Percentiles rank a stretch among this genome's conserved stretches.
These are phyloP conservation scores for Chaetomidium leptoderma DNA, from an alignment of 495 filamentous ascomycete genomes.

Conservation along the genomic window DNA sequence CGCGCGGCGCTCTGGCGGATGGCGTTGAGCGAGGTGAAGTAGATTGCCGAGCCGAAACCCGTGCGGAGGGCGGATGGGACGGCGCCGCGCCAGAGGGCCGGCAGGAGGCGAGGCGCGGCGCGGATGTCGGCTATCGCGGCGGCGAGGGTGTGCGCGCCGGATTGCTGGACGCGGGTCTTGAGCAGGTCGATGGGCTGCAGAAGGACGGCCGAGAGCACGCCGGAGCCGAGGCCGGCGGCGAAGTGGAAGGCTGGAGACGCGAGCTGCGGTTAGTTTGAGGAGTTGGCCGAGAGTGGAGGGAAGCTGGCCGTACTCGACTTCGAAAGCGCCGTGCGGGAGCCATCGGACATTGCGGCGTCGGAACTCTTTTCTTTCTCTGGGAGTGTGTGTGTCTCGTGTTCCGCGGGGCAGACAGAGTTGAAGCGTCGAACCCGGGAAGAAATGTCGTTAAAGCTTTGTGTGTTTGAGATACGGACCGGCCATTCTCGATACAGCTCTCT, in stretches of 20 bases:
- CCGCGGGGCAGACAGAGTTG: neutral
- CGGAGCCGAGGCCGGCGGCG: constrained; percentile 79
- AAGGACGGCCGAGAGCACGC: constrained; percentile 78
- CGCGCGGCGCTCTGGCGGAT: constrained; percentile 67
- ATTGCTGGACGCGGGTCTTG: constrained; percentile 91
- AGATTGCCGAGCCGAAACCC: constrained; percentile 86
- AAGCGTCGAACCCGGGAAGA: neutral
- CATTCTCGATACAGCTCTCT: constrained; percentile 3
- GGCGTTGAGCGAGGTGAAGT: constrained; percentile 85
- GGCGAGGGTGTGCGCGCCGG: constrained; percentile 57
- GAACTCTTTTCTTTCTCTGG: neutral
- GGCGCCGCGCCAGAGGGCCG: constrained; percentile 90
- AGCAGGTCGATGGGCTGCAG: constrained; percentile 95
- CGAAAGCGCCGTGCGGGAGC: constrained; percentile 28
- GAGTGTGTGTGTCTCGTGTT: neutral
- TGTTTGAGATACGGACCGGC: constrained; percentile 14
- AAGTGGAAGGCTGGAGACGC: constrained; percentile 66
- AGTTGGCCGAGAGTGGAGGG: neutral
- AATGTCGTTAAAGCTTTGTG: neutral
- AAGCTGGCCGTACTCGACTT: constrained; percentile 32
- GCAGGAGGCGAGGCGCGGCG: constrained; percentile 47
- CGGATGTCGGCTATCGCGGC: constrained; percentile 69
- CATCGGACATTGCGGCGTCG: constrained; percentile 36
- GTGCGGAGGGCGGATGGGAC: constrained; percentile 88
- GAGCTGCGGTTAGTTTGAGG: neutral